Evolutionary conservation across 208 protist species (phyloP).

Genomic region (Leishmania arabica): DNA sequence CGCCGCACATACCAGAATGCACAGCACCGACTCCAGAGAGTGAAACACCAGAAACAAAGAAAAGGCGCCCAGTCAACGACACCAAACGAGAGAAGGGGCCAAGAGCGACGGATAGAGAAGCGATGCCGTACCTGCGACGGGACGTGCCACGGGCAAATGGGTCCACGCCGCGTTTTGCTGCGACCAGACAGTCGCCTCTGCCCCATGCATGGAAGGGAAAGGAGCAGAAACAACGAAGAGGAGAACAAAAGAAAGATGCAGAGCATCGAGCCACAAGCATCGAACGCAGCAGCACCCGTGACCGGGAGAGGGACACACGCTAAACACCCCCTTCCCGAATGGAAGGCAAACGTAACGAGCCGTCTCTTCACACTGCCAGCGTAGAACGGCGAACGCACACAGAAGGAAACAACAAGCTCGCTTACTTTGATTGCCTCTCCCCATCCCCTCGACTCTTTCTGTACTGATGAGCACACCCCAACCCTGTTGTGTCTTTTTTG

Average conservation of each 20-base stretch:
- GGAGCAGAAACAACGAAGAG: neutral
- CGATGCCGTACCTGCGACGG: neutral
- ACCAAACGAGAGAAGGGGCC: neutral
- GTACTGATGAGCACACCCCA: neutral
- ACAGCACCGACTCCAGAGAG: neutral
- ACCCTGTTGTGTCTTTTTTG: neutral
- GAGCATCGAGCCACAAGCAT: neutral
- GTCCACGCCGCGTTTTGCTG: neutral
- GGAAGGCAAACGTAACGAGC: neutral
- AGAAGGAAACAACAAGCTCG: neutral
- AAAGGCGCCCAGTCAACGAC: neutral
- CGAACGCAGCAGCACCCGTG: neutral
- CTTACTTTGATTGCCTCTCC: neutral
- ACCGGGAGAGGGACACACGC: neutral
- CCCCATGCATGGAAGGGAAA: neutral
- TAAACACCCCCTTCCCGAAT: neutral
- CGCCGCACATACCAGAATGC: neutral
- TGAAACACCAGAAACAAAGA: conserved; percentile 13
- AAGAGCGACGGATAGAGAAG: neutral
- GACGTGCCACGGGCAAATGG: neutral
- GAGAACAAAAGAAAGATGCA: neutral
- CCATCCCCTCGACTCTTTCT: neutral
- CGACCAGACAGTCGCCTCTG: neutral
- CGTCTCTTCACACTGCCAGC: neutral
- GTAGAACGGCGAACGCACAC: neutral